Evolutionary conservation across 768 basidiomycete genomes (phyloP).

Genomic region (Mycena kentingensis): DNA sequence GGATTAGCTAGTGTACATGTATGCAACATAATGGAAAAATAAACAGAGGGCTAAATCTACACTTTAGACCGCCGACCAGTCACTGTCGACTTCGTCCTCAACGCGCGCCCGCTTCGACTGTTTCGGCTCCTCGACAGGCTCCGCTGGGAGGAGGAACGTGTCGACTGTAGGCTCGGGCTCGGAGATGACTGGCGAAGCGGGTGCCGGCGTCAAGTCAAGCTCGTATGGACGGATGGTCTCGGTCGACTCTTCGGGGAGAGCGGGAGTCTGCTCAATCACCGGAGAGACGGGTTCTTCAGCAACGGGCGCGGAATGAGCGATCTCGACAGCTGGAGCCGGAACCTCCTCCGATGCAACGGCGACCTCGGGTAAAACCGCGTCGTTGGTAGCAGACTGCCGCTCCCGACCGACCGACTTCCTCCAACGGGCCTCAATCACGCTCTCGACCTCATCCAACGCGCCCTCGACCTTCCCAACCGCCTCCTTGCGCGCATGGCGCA

Average conservation of each 20-base stretch:
- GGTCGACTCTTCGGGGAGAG: conserved; percentile 18
- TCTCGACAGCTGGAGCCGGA: background rate
- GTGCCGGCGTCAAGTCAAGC: conserved; percentile 4
- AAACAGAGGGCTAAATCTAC: no score
- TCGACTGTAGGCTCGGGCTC: conserved; percentile 16
- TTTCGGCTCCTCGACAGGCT: background rate
- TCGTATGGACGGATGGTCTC: conserved; percentile 25
- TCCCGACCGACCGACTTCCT: conserved; percentile 30
- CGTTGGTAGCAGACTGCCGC: conserved; percentile 6
- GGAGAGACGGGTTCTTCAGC: background rate
- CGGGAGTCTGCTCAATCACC: no score
- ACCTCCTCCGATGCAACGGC: background rate
- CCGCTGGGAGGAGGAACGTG: conserved; percentile 30
- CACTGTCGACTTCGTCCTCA: no score
- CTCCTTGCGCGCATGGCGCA: conserved; percentile 55
- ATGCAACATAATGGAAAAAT: no score
- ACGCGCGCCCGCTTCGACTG: no score
- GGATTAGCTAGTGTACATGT: no score
- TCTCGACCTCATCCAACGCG: conserved; percentile 56
- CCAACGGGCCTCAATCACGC: conserved; percentile 46
- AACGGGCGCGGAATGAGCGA: background rate
- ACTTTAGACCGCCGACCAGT: no score
- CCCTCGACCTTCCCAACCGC: conserved; percentile 57
- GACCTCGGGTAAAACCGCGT: background rate
- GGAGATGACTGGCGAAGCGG: background rate